These are phyloP conservation scores for Apiospora pterosperma DNA, from an alignment of 2,329 filamentous ascomycete genomes.

Conservation along the genomic window DNA sequence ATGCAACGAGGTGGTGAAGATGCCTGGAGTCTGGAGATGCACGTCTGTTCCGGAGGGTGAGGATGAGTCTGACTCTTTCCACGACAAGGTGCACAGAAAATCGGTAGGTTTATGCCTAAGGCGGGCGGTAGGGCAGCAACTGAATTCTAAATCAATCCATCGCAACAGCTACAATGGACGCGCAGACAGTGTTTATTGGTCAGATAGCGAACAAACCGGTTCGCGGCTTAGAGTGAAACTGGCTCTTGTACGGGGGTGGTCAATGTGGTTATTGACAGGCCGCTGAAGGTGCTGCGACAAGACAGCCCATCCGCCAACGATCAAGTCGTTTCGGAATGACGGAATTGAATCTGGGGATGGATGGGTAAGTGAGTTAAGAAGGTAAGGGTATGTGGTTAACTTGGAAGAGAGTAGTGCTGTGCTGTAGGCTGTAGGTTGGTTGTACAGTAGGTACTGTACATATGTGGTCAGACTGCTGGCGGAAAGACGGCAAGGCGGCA, in stretches of 20 bases:
- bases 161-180: background rate
- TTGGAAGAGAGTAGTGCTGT: background rate
- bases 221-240: background rate
- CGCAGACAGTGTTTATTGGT: background rate
- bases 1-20: background rate
- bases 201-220: background rate
- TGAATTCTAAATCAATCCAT: conserved; percentile 2
- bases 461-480: background rate
- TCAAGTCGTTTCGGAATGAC: background rate
- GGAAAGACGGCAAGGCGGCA: background rate
- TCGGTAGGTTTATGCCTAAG: conserved; percentile 1
- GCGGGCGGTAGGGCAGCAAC: conserved; percentile 1
- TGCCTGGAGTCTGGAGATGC: background rate
- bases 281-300: background rate
- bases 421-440: background rate
- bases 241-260: background rate
- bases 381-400: background rate
- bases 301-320: background rate
- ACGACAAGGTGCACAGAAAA: background rate
- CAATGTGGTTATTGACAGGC: background rate
- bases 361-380: background rate
- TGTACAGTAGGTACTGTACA: background rate
- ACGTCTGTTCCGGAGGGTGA: background rate
- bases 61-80: background rate
- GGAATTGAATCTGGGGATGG: background rate